Percentiles rank a stretch among this genome's conserved stretches.
Conservation (phyloP, 2,329 filamentous ascomycete species). For the Paecilomyces dactylethromorphus region DNA sequence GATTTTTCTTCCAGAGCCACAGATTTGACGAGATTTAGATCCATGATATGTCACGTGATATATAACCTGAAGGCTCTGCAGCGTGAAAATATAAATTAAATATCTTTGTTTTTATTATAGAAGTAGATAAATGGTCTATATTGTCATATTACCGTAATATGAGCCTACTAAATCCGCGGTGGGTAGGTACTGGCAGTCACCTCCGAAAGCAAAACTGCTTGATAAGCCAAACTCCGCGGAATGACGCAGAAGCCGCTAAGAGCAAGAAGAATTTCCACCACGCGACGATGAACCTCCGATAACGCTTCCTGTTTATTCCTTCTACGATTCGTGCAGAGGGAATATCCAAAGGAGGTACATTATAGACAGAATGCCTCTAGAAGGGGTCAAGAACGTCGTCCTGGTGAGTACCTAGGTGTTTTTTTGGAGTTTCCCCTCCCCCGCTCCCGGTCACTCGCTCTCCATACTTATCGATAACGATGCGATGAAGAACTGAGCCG, state of each 20-base stretch:
- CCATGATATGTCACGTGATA: too few species aligned
- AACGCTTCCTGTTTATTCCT: background rate
- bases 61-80: too few species aligned
- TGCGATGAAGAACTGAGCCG: background rate
- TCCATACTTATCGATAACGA: background rate
- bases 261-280: slow-evolving; percentile 33
- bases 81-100: too few species aligned
- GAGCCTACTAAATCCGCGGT: too few species aligned
- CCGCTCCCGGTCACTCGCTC: background rate
- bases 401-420: slow-evolving; percentile 25
- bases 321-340: background rate
- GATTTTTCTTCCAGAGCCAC: too few species aligned
- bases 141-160: too few species aligned
- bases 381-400: slow-evolving; percentile 38
- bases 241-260: background rate
- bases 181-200: background rate
- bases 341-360: background rate
- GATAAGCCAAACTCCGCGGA: background rate
- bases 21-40: too few species aligned
- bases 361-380: slow-evolving; percentile 29
- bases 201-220: background rate
- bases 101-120: too few species aligned
- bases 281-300: slow-evolving; percentile 14
- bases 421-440: background rate
- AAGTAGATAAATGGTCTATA: too few species aligned